Evolutionary conservation across 2,329 filamentous ascomycete species (phyloP), one percentile per base, ranked within the genome.

Genomic region (Lachnellula hyalina): DNA sequence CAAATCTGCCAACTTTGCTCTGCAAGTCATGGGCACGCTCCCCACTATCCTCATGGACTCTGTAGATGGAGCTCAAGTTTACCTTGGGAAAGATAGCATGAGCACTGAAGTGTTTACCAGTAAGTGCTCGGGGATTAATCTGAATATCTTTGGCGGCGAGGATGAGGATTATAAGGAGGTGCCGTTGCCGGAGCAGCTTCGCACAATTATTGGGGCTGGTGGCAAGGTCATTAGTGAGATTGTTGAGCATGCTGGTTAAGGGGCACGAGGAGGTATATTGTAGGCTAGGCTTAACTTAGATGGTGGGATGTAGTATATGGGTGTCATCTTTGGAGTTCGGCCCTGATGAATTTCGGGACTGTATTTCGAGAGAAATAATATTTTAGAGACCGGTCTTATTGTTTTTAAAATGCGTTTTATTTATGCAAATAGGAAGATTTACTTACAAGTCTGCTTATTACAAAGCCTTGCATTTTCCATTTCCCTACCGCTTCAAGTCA

Each of bases 41-140:
- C 94, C 94, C 1, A 96, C 93, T 2, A 81, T 97, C 55, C 77
- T 96, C 69, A 78, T 99, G 55, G 94, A 99, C 71, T 91, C 96
- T 73, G 87, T 97, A 54, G 94, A 99, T 68, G 86, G 91, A 54
- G 93, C 90, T 0, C 85, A 87, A 57, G 76, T 99, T 59, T 99
- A 96, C 71, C 83, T 99, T 19, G 84, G 87, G 71, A 87, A 87
- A 69, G 85, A 92, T 60, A 93, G 87, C 70, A 77, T 86, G 56
- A 76, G 77, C 44, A 90, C 91, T 1, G 90, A 95, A 70, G 78
- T 97, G 48, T 96, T 93, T 72, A 88, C 88, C 35, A 95, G 89
- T 78, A 97, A 96, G 76, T 93, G 85, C 59, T 83, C 85, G 3
- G 84, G 87, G 49, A 80, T 99, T 65, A 99, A 99, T 73, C 79